Percentiles rank a stretch among this genome's conserved stretches.
phyloP scores from a whole-genome alignment of 1,284 basidiomycete genomes.

The Inonotus obliquus region DNA sequence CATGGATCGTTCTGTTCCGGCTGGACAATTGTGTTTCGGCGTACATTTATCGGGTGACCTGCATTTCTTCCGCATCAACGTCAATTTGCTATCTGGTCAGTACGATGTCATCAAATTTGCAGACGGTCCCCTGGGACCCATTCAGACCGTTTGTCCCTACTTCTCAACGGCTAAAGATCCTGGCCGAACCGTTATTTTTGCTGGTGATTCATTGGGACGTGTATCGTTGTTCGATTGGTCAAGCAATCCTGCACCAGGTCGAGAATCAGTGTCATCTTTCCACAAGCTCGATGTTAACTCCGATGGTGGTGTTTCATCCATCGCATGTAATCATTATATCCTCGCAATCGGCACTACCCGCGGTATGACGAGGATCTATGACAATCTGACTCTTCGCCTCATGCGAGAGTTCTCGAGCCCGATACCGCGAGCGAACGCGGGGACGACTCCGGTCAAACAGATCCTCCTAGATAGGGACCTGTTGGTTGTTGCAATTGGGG shows the following conservation, averaged over 20 bases:
- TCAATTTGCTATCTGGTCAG: conserved; percentile 30
- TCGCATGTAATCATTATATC: conserved; percentile 55
- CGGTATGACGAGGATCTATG: conserved; percentile 63
- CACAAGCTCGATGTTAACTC: conserved; percentile 52
- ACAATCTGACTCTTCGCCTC: conserved; percentile 56
- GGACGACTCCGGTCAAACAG: conserved; percentile 49
- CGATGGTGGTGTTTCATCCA: conserved; percentile 45
- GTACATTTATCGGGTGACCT: conserved; percentile 37
- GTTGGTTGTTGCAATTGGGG: conserved; percentile 60
- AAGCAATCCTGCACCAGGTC: not conserved
- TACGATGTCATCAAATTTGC: conserved; percentile 19
- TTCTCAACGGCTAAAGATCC: conserved; percentile 1
- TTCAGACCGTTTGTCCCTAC: conserved; percentile 19
- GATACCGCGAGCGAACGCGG: conserved; percentile 36
- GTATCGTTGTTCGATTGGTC: conserved; percentile 21
- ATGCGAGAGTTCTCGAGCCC: conserved; percentile 51
- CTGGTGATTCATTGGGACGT: conserved; percentile 44
- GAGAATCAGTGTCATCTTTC: conserved; percentile 29
- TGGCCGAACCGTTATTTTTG: conserved; percentile 37
- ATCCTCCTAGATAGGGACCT: conserved; percentile 63
- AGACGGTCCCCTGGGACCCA: conserved; percentile 22
- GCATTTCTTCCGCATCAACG: conserved; percentile 42
- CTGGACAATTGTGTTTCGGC: conserved; percentile 19
- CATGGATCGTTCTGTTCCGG: conserved; percentile 21
- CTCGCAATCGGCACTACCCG: conserved; percentile 60